These are phyloP conservation scores for Syzygium malaccense DNA, from an alignment of 441 rosid species.

Conservation along the genomic window DNA sequence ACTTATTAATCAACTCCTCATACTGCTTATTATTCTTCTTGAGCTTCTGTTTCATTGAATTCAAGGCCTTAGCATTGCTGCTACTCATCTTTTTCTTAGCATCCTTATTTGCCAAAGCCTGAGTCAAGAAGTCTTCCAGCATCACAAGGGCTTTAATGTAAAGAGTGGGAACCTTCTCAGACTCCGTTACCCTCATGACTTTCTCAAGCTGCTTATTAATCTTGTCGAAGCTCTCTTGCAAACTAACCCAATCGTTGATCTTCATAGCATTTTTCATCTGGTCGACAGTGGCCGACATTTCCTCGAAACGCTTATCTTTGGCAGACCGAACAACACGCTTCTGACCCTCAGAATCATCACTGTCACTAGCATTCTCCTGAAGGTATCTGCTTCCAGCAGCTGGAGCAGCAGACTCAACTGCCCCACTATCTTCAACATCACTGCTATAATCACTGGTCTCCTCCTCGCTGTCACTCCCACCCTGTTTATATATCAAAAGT, in stretches of 20 bases:
- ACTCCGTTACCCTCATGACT: conserved; percentile 56
- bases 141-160: conserved; percentile 66
- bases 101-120: conserved; percentile 71
- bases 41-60: conserved; percentile 70
- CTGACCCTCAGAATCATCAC: conserved; percentile 50
- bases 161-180: conserved; percentile 46
- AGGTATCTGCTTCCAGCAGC: conserved; percentile 38
- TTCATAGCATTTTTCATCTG: conserved; percentile 75
- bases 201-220: conserved; percentile 76
- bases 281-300: conserved; percentile 55
- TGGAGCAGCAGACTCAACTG: conserved; percentile 15
- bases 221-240: conserved; percentile 71
- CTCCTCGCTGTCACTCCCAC: conserved; percentile 50
- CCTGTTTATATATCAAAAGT: conserved; percentile 10
- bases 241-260: conserved; percentile 74
- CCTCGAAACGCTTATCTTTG: conserved; percentile 70
- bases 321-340: conserved; percentile 65
- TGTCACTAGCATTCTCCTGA: conserved; percentile 38
- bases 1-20: conserved; percentile 50
- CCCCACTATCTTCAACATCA: conserved; percentile 30
- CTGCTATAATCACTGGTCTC: conserved; percentile 40
- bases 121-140: conserved; percentile 64
- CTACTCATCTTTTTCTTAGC: conserved; percentile 76
- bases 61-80: conserved; percentile 80
- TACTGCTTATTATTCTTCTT: conserved; percentile 65